Conservation (phyloP, 2,329 filamentous ascomycete genomes). For the Chrysosporium keratinophilum region DNA sequence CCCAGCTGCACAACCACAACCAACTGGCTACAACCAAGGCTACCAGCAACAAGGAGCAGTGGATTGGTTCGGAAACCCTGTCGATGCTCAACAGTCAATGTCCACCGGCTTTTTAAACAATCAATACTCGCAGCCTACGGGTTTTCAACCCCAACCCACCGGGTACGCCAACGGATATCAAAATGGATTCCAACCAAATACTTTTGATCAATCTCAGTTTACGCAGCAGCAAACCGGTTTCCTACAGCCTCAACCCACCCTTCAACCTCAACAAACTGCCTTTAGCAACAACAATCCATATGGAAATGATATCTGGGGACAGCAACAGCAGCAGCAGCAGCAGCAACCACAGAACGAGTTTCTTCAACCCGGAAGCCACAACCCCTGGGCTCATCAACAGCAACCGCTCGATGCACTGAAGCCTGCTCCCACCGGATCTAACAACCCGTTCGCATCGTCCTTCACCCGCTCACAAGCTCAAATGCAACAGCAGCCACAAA, state of each 20-base stretch:
- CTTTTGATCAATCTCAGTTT: conserved; percentile 51
- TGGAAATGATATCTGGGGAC: conserved; percentile 36
- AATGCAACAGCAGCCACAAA: conserved; percentile 37
- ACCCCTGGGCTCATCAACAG: conserved; percentile 67
- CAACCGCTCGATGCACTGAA: conserved; percentile 54
- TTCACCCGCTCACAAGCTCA: conserved; percentile 51
- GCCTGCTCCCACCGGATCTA: conserved; percentile 84
- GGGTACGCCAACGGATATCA: conserved; percentile 60
- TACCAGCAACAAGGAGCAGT: conserved; percentile 95
- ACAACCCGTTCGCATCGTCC: conserved; percentile 88
- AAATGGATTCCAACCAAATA: conserved; percentile 60
- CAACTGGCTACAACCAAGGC: conserved; percentile 87
- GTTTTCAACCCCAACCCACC: conserved; percentile 51
- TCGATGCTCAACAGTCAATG: conserved; percentile 65
- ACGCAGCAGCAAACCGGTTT: conserved; percentile 33
- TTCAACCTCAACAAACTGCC: conserved; percentile 50
- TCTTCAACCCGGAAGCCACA: conserved; percentile 74
- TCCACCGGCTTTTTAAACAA: conserved; percentile 57
- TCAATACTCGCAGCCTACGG: conserved; percentile 66
- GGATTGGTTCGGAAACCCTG: conserved; percentile 93
- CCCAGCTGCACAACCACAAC: conserved; percentile 57
- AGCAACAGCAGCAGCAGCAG: conserved; percentile 37
- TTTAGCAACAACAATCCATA: conserved; percentile 53
- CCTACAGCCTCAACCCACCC: conserved; percentile 36
- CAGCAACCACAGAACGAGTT: conserved; percentile 47